phyloP scores from a whole-genome alignment of 1,139 yeast species.

The Entelexis sorbosivorans region DNA sequence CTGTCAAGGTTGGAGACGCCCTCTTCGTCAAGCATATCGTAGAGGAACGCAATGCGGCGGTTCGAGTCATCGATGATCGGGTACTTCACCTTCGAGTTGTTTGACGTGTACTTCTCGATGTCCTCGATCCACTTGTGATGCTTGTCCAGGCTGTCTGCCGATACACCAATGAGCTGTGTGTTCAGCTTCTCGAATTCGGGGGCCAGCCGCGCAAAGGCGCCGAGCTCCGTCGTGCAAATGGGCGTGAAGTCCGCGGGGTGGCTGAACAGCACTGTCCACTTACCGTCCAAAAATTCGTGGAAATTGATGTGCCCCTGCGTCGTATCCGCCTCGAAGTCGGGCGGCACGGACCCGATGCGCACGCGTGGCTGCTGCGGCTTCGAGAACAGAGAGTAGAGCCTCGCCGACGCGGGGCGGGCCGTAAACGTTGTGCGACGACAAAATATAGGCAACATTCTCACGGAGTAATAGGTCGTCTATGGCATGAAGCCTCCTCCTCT shows the following conservation, averaged over 20 bases:
- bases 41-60: conserved; percentile 68
- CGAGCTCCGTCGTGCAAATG: conserved; percentile 88
- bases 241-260: conserved; percentile 95
- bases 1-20: conserved; percentile 61
- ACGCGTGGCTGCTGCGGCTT: conserved; percentile 22
- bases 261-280: conserved; percentile 77
- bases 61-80: conserved; percentile 80
- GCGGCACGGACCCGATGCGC: conserved; percentile 51
- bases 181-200: conserved; percentile 72
- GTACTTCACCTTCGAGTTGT: conserved; percentile 58
- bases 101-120: conserved; percentile 61
- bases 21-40: conserved; percentile 85
- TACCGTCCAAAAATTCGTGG: conserved; percentile 62
- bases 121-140: conserved; percentile 80
- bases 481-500: background rate
- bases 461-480: background rate
- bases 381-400: conserved; percentile 13
- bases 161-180: conserved; percentile 74
- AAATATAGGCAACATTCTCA: background rate
- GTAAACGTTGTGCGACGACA: background rate
- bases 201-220: conserved; percentile 76
- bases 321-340: conserved; percentile 70
- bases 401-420: background rate
- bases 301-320: conserved; percentile 68
- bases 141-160: conserved; percentile 65